Evolutionary conservation across 179 eudicot genomes (phyloP), one percentile per base, ranked within the genome.

Genomic region (Carnegiea gigantea): DNA sequence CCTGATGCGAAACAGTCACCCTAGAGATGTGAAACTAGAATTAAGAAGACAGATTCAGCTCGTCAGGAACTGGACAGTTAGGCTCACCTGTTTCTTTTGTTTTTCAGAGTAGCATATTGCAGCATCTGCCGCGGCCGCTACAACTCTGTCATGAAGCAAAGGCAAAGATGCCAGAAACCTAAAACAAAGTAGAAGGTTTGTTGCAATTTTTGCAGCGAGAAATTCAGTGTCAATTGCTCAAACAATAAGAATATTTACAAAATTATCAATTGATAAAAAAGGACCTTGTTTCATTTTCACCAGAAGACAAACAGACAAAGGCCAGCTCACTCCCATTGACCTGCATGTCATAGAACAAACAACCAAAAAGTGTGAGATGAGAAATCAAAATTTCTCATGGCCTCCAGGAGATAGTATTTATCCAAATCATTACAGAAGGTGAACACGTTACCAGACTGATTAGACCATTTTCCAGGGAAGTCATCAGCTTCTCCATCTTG

Each of bases 111-210:
- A 73, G 72, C 78, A 70, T 43, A 92, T 81, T 64, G 93, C 96
- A 48, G 95, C 93, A 75, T 88, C 90, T 48, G 91, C 90, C n/a
- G 97, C 95, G 79, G 98, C 91, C 77, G 95, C 97, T 81, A 93
- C 89, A 80, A 89, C 95, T 91, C 91, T 85, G 88, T 93, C 97
- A 80, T 92, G 98, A 86, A 93, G 98, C 81, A 76, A 86, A 60
- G 98, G 97, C 83, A 90, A 85, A 78, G 87, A 87, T 78, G 91
- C 90, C 68, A 87, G 83, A 68, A 87, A 82, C 86, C 98, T 92
- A 86, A 68, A 33, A 74, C 70, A 84, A 72, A 82, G 73, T 10
- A 30, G 72, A 57, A 18, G 26, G 12, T 38, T 70, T 40, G 10
- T 24, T 23, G 76, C 36, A 49, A 54, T 77, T 38, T 67, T 76